Evolutionary conservation across 2,329 filamentous ascomycete species (phyloP).

Genomic region (Epichloe sylvatica): DNA sequence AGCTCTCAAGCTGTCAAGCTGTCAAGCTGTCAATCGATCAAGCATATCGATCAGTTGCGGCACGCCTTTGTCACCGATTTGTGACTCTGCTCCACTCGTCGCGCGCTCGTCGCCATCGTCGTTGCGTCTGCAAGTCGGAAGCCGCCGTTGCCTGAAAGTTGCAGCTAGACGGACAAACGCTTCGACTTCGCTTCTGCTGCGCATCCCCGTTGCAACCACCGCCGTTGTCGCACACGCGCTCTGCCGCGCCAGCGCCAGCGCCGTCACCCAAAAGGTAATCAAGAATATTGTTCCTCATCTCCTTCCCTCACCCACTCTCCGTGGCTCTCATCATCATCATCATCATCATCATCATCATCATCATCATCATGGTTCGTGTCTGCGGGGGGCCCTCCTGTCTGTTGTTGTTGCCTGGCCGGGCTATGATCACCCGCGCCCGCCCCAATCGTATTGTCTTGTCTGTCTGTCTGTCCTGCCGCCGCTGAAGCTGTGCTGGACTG

Average conservation of each 20-base stretch:
- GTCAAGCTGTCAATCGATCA: background rate
- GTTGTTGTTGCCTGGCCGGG: background rate
- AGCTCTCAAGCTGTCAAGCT: background rate
- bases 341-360: slow-evolving; percentile 1
- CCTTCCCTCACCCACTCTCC: background rate
- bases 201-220: slow-evolving; percentile 5
- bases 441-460: too few species aligned
- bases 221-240: slow-evolving; percentile 7
- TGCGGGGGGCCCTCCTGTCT: slow-evolving; percentile 4
- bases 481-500: slow-evolving; percentile 1
- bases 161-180: background rate
- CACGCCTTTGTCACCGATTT: slow-evolving; percentile 1
- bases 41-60: background rate
- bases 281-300: background rate
- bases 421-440: background rate
- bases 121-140: background rate
- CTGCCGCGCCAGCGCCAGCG: slow-evolving; percentile 5
- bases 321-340: background rate
- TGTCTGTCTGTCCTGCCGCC: background rate
- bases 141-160: background rate
- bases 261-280: slow-evolving; percentile 4
- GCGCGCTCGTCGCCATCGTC: slow-evolving; percentile 4
- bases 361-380: slow-evolving; percentile 1
- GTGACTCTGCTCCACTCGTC: slow-evolving; percentile 4
- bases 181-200: slow-evolving; percentile 4